Percentiles rank a stretch among this genome's conserved stretches.
Conservation (phyloP, 2,329 filamentous ascomycete genomes). For the Xylaria sp. region DNA sequence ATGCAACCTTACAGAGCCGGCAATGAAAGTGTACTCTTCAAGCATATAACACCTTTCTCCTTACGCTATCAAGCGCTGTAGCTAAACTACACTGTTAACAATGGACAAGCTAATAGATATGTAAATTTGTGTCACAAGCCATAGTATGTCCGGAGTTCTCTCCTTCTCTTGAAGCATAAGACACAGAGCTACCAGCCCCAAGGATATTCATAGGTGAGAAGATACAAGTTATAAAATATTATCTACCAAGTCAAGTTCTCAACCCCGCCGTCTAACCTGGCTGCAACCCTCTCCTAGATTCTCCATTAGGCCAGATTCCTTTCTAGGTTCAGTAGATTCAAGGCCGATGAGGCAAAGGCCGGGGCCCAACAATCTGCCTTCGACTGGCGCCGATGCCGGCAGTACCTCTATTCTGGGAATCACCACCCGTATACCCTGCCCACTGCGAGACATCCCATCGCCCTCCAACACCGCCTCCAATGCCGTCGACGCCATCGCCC, state of each 20-base stretch:
- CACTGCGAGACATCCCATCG: constrained; percentile 83
- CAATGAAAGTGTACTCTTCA: no score
- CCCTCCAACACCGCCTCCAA: constrained; percentile 73
- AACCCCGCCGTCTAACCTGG: background rate
- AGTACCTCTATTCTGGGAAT: constrained; percentile 74
- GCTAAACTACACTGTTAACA: background rate
- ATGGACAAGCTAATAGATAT: background rate
- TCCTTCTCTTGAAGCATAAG: background rate
- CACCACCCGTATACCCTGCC: constrained; percentile 78
- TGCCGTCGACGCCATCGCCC: constrained; percentile 67
- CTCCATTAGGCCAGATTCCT: background rate
- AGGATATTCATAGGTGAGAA: background rate
- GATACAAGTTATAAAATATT: constrained; percentile 17
- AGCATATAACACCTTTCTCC: background rate
- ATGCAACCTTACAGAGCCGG: background rate
- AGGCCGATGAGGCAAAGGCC: constrained; percentile 67
- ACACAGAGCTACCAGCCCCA: background rate
- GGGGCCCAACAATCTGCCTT: constrained; percentile 82
- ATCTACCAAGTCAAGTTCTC: constrained; percentile 13
- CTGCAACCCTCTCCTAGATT: background rate
- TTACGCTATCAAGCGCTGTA: background rate
- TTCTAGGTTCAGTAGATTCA: constrained; percentile 8
- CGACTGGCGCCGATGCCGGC: constrained; percentile 76
- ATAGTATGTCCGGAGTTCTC: background rate
- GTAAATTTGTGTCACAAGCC: no score